Evolutionary conservation across 1,284 basidiomycete genomes (phyloP), one percentile per base, ranked within the genome.

Genomic region (Apiotrichum sp.): DNA sequence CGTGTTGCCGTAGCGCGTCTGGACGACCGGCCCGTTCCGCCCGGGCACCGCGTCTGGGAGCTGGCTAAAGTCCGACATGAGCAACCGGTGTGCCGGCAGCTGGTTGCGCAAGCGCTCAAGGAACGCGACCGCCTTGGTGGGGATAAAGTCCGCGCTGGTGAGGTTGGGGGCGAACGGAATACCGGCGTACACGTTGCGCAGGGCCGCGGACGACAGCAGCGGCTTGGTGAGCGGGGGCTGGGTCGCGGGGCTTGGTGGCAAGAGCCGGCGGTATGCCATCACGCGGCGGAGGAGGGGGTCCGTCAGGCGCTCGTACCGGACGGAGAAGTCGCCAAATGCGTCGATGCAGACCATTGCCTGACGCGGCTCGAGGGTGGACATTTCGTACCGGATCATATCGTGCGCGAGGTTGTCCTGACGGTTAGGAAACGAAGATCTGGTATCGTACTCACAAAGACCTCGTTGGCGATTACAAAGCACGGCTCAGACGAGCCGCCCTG

Each of bases 91-190:
- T 4, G 85, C 83, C 8, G 96, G 96, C 71, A 99, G 95, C 71
- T 87, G 80, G 39, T 80, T 80, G 49, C 88, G 83, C n/a, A 99
- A 81, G 9, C 86, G 85, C 65, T 86, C 85, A 16, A 98, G 78
- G 62, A 99, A 85, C 59, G 83, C 83, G 31, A 98, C 80, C n/a
- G 93, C 83, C 52, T 91, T 87, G 0, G 96, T 98, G 1, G 96
- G 96, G 59, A 98, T 81, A 75, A 87, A 99, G 71, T 98, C 90
- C 1, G 89, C 86, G n/a, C 77, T 64, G 1, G 91, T 89, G 14
- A 99, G 80, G 75, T 99, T 99, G 3, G 95, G 86, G 2, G 88
- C 86, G 71, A 98, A 91, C 0, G 93, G 93, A 34, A 96, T 78
- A 36, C 80, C 78, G 6, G 81, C 69, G 70, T 86, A 87, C 16